Conservation (phyloP, 768 basidiomycete genomes). For the Cystobasidium ongulense region DNA sequence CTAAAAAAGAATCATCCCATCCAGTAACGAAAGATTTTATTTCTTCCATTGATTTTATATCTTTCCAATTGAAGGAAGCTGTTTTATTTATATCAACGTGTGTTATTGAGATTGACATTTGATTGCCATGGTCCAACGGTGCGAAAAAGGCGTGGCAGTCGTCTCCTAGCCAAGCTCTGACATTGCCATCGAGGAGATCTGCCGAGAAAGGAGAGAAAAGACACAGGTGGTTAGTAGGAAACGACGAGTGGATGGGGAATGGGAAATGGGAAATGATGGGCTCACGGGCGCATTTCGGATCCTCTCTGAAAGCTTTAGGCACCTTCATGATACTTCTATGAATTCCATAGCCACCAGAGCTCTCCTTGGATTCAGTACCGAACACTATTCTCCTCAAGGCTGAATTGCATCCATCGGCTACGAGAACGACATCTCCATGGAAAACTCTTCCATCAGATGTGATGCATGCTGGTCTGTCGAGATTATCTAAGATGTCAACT, state of each 20-base stretch:
- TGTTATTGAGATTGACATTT: background rate
- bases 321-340: slow-evolving; percentile 7
- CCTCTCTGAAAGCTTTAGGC: background rate
- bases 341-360: slow-evolving; percentile 31
- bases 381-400: background rate
- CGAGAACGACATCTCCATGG: background rate
- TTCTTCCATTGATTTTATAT: background rate
- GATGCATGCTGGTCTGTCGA: background rate
- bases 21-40: background rate
- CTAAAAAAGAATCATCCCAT: slow-evolving; percentile 32
- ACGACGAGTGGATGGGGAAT: too few species aligned
- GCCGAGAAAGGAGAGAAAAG: background rate
- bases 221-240: background rate
- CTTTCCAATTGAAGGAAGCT: slow-evolving; percentile 23
- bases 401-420: slow-evolving; percentile 5
- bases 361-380: background rate
- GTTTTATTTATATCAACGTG: slow-evolving; percentile 10
- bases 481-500: slow-evolving; percentile 8
- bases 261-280: too few species aligned
- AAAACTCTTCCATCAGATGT: background rate
- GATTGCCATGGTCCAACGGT: slow-evolving; percentile 31
- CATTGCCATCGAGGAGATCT: slow-evolving; percentile 35
- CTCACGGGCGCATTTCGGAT: slow-evolving; percentile 23
- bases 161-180: slow-evolving; percentile 32
- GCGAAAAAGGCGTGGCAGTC: slow-evolving; percentile 33